Evolutionary conservation across 768 basidiomycete genomes (phyloP).

Genomic region (Suillus hirtellus): DNA sequence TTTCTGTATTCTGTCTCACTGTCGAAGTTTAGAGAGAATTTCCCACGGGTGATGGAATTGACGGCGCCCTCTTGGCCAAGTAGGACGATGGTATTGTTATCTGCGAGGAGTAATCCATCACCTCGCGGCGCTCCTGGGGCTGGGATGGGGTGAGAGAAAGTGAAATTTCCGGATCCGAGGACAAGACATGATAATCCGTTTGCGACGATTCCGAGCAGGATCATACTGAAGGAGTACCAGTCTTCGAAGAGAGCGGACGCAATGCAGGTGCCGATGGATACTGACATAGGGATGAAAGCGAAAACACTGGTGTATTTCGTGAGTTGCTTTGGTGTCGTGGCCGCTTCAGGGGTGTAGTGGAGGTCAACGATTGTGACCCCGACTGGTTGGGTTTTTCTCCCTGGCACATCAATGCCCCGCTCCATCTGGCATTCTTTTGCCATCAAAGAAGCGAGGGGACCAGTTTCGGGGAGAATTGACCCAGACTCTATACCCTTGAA

Average conservation of each 20-base stretch:
- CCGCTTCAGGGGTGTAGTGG: slow-evolving; percentile 19
- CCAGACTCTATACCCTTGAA: slow-evolving; percentile 36
- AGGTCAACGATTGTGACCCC: slow-evolving; percentile 32
- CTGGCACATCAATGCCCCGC: slow-evolving; percentile 20
- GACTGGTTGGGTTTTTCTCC: slow-evolving; percentile 25
- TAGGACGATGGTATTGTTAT: slow-evolving; percentile 30
- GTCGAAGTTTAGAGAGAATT: slow-evolving; percentile 29
- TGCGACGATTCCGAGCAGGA: slow-evolving; percentile 34
- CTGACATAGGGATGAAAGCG: slow-evolving; percentile 32
- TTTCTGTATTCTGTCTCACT: slow-evolving; percentile 28
- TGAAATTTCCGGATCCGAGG: slow-evolving; percentile 34
- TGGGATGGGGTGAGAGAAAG: slow-evolving; percentile 28
- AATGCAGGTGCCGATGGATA: slow-evolving; percentile 30
- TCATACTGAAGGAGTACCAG: slow-evolving; percentile 36
- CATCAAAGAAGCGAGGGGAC: slow-evolving; percentile 34
- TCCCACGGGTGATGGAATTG: slow-evolving; percentile 33
- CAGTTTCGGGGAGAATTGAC: slow-evolving; percentile 30
- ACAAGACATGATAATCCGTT: slow-evolving; percentile 33
- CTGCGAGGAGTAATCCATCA: slow-evolving; percentile 30
- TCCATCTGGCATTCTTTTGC: slow-evolving; percentile 22
- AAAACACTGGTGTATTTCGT: slow-evolving; percentile 23
- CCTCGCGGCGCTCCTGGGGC: slow-evolving; percentile 28
- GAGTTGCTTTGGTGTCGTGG: slow-evolving; percentile 22
- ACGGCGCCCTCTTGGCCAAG: slow-evolving; percentile 32
- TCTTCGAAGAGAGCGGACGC: slow-evolving; percentile 31